Conservation (phyloP, 192 early-diverging fungal species). For the Thoreauomyces humboldtii region DNA sequence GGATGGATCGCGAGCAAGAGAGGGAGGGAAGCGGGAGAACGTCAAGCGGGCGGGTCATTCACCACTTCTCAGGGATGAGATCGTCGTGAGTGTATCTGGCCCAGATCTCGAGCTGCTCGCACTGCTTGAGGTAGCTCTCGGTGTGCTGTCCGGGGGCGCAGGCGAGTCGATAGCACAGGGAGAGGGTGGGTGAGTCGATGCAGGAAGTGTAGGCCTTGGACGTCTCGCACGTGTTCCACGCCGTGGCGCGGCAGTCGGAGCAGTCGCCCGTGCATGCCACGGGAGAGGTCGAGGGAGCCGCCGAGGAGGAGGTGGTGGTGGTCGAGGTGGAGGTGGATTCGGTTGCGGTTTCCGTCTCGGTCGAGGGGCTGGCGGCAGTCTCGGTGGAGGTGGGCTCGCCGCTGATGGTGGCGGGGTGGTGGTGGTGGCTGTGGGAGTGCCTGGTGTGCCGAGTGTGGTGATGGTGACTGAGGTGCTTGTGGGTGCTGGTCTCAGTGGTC, state of each 20-base stretch:
- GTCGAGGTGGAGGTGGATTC: background rate
- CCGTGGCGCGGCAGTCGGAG: constrained; percentile 2
- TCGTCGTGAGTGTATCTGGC: constrained; percentile 17
- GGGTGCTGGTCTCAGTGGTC: constrained; percentile 1
- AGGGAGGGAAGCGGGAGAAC: too few species aligned
- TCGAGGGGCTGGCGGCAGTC: constrained; percentile 1
- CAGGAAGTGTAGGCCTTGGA: constrained; percentile 19
- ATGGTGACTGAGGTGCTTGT: background rate
- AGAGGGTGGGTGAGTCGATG: constrained; percentile 11
- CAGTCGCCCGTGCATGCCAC: background rate
- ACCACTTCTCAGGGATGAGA: constrained; percentile 11
- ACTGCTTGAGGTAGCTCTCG: constrained; percentile 15
- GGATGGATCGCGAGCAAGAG: too few species aligned
- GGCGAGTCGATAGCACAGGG: constrained; percentile 13
- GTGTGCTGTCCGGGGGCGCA: constrained; percentile 12
- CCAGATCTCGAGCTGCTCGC: constrained; percentile 17
- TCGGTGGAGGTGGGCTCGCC: background rate
- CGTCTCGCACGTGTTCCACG: constrained; percentile 10
- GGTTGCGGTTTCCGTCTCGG: background rate
- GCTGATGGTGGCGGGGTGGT: constrained; percentile 2
- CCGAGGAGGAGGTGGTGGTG: background rate
- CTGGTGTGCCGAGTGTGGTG: background rate
- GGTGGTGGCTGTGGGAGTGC: constrained; percentile 4
- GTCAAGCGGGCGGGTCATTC: too few species aligned
- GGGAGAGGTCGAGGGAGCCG: background rate